Base-by-base conservation (phyloP, 768 basidiomycete species). In the Neoboletus brunneissimus region DNA sequence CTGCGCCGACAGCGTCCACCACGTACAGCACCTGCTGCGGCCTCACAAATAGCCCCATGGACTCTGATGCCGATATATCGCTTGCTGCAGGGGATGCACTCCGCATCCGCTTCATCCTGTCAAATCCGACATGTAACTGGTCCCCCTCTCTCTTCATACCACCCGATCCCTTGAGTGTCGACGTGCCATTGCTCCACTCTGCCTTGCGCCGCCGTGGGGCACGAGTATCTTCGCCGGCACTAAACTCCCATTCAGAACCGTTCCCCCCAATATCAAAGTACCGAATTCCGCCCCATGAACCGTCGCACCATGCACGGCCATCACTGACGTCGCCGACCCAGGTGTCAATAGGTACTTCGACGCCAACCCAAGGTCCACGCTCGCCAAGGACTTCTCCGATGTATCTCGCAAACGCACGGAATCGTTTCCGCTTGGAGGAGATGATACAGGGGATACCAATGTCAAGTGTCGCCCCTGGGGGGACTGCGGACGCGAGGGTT, bases 401-500 rank as follows among this genome's bases (percentile, higher is more conserved):
- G 67, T 95, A 94, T 5, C 92, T 77, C 22, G 91, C 93, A 64
- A 85, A 88, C 1, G 93, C 93, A 48, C 88, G 86, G 79, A 94
- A 92, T 10, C 91, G 82, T 59, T 87, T 86, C 37, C 88, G 81
- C 67, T 90, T 89, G 41, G 86, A 88, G 3, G 89, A 83, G 59
- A 94, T 88, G 68, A 94, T 92, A 73, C 93, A 94, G 0, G 93
- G 91, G 34, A 94, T 94, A 10, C 92, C 92, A 27, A 94, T 85
- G 35, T 90, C 87, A 35, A 95, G 81, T 12, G 85, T 89, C 3
- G 86, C 84, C 1, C 92, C 91, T 10, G 58, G 58, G 4, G 62
- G 73, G 5, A 58, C 58, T 18, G 60, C 37, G 5, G 61, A 63
- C 8, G 60, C 60, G 41, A 72, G 60, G 20, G 72, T 63, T 3